Evolutionary conservation across 768 basidiomycete genomes (phyloP).

Genomic region (Tulasnella sp.): DNA sequence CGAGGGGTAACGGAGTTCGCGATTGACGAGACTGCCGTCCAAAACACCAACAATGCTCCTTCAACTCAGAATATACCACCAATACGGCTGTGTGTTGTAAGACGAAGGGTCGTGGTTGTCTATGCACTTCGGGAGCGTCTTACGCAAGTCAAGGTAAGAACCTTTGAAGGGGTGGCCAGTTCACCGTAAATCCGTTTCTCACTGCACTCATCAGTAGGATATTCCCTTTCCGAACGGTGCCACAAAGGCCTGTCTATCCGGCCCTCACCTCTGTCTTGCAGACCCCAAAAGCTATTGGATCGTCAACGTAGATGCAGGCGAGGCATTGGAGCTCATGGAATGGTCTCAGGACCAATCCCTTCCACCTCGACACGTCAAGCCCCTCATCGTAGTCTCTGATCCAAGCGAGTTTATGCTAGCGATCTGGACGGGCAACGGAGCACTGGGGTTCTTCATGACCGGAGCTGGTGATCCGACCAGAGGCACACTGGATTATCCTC

Average conservation of each 20-base stretch:
- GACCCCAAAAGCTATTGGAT: conserved; percentile 71
- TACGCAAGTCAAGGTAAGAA: conserved; percentile 40
- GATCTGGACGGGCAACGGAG: conserved; percentile 76
- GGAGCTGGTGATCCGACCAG: conserved; percentile 82
- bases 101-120: conserved; percentile 59
- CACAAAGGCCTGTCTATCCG: conserved; percentile 58
- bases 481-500: conserved; percentile 83
- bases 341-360: conserved; percentile 57
- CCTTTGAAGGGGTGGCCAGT: not conserved
- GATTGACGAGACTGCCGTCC: conserved; percentile 59
- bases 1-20: conserved; percentile 76
- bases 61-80: conserved; percentile 47
- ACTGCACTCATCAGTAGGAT: conserved; percentile 6
- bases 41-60: conserved; percentile 33
- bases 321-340: conserved; percentile 69
- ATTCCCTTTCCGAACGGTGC: conserved; percentile 41
- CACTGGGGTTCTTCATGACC: conserved; percentile 83
- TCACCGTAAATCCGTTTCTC: not conserved
- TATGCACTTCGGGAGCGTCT: conserved; percentile 64
- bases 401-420: conserved; percentile 81
- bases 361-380: conserved; percentile 44
- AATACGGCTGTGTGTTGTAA: conserved; percentile 70
- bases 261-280: conserved; percentile 66
- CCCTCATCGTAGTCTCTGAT: conserved; percentile 69
- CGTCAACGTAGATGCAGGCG: conserved; percentile 69